Evolutionary conservation across 257 asterid genomes (phyloP).

Genomic region (Solanum pimpinellifolium): DNA sequence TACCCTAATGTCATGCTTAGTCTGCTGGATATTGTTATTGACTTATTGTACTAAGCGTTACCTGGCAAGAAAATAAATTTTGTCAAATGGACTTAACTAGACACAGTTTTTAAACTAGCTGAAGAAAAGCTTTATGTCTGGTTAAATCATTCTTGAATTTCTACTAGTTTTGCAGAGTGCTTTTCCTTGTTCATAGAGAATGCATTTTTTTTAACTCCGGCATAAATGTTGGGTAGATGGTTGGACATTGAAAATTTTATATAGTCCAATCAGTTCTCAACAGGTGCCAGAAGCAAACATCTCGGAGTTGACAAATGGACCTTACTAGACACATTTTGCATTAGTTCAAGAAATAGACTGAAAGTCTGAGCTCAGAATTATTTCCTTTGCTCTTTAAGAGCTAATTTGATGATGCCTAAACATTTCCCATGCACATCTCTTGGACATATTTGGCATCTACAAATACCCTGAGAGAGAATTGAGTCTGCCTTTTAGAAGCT

Average conservation of each 20-base stretch:
- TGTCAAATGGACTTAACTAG: background rate
- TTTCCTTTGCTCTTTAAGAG: background rate
- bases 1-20: background rate
- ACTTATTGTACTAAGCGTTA: background rate
- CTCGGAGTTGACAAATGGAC: background rate
- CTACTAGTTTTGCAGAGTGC: background rate
- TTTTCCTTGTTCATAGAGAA: background rate
- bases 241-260: background rate
- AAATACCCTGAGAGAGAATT: background rate
- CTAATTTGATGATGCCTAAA: background rate
- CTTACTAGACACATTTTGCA: background rate
- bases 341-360: background rate
- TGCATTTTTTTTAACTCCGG: background rate
- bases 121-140: background rate
- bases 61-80: background rate
- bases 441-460: background rate
- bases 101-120: background rate
- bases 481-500: background rate
- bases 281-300: background rate
- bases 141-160: background rate
- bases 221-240: background rate
- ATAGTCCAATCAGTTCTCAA: background rate
- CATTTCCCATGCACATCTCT: background rate
- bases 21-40: background rate
- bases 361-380: background rate